Evolutionary conservation across 495 filamentous ascomycete species (phyloP), one percentile per base, ranked within the genome.

Genomic region (Rostrohypoxylon terebratum): DNA sequence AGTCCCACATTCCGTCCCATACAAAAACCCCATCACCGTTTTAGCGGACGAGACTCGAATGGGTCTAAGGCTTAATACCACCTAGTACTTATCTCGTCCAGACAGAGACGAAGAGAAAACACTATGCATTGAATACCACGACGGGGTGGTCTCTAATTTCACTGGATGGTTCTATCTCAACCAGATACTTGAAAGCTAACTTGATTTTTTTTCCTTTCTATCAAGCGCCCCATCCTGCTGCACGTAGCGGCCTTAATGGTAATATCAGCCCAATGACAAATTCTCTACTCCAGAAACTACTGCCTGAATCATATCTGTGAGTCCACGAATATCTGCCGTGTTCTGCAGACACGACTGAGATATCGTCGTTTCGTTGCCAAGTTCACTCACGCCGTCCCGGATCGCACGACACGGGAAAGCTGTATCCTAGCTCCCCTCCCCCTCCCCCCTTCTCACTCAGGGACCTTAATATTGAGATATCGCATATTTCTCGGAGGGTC

Each of bases 231-330:
- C 23, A 21, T 44, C 20, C 18, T 23, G 11, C 14, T 44, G 40
- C 53, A 48, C 18, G 38, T 21, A 36, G 21, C 20, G 6, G 20
- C 28, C 21, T 51, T 18, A 23, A 53, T 18, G 34, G 36, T 21
- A 18, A 16, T 25, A 38, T 14, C 44, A 45, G 14, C 34, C 33
- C 31, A 40, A 59, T 34, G 38, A 42, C 50, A 10, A 13, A 51
- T 28, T 75, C 72, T 20, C 71, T 68, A 10, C 80, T 85, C 40
- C 79, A 85, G 23, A 74, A 77, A 14, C 73, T 86, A 0, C 83
- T 81, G 5, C 16, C 75, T 13, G 84, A 87, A 66, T 69, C 85
- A 34, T 79, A 83, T 13, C 69, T 84, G 16, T 69, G 81, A 59
- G 83, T 84, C 72, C 84, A 84, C 68, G 58, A 74, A 18, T 64